A percentile compares a stretch with the other conserved stretches of the same genome.
Evolutionary conservation across 192 early-diverging fungal species (phyloP).

Genomic region (Funneliformis mosseae): DNA sequence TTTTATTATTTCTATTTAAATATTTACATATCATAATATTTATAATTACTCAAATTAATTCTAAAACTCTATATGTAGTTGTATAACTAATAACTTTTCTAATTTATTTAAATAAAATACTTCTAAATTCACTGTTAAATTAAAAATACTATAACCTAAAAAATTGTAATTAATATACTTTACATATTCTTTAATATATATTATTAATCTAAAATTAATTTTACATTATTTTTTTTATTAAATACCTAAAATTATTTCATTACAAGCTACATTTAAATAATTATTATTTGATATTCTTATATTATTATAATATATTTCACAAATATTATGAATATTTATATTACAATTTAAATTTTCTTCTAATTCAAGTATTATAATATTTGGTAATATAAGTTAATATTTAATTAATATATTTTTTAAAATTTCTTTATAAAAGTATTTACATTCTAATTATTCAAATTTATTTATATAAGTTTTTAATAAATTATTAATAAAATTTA

Average conservation of each 20-base stretch:
- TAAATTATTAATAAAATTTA: neutral
- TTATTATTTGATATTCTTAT: neutral
- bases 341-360: neutral
- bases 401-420: neutral
- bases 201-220: neutral
- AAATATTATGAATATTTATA: neutral
- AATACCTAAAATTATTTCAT: neutral
- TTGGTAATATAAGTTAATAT: neutral
- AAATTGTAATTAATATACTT: neutral
- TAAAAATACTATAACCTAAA: neutral
- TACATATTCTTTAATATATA: neutral
- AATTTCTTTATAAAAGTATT: neutral
- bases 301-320: conserved; percentile 4
- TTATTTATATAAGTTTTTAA: neutral
- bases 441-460: neutral
- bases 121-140: neutral
- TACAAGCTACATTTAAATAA: neutral
- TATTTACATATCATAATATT: neutral
- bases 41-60: conserved; percentile 6
- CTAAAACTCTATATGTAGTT: neutral
- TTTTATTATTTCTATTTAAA: conserved; percentile 10
- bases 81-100: conserved; percentile 15
- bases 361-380: neutral
- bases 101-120: conserved; percentile 7
- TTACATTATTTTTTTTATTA: neutral